These are phyloP conservation scores for Neolentinus lepideus DNA, from an alignment of 1,284 basidiomycete genomes.

Conservation along the genomic window DNA sequence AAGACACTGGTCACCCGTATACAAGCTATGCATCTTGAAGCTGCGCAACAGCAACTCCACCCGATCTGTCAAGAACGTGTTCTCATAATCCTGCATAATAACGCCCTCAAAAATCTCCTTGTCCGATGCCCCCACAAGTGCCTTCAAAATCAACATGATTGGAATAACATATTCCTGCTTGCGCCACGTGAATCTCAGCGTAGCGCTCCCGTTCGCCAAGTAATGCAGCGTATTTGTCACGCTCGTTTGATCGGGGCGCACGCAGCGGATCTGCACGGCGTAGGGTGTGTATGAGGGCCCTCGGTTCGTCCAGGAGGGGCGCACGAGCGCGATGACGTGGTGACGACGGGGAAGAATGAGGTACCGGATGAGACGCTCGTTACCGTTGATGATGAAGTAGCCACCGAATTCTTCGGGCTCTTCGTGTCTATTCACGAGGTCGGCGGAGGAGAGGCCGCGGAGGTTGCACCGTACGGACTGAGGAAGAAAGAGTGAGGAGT, in stretches of 20 bases:
- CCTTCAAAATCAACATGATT: slow-evolving; percentile 95
- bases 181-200: slow-evolving; percentile 93
- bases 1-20: slow-evolving; percentile 90
- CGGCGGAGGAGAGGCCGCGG: slow-evolving; percentile 76
- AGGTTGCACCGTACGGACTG: slow-evolving; percentile 95
- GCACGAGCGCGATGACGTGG: slow-evolving; percentile 82
- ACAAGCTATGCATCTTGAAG: slow-evolving; percentile 89
- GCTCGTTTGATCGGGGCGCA: slow-evolving; percentile 86
- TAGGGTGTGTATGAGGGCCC: slow-evolving; percentile 94
- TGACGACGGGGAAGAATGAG: slow-evolving; percentile 89
- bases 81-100: slow-evolving; percentile 94
- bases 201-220: slow-evolving; percentile 92
- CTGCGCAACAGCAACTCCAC: slow-evolving; percentile 96
- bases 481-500: neutral
- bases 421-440: slow-evolving; percentile 88
- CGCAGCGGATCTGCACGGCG: slow-evolving; percentile 94
- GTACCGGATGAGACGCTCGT: slow-evolving; percentile 97
- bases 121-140: slow-evolving; percentile 90
- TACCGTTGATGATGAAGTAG: slow-evolving; percentile 98
- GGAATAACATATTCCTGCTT: slow-evolving; percentile 99
- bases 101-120: slow-evolving; percentile 98
- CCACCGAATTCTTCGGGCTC: slow-evolving; percentile 98
- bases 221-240: slow-evolving; percentile 97
- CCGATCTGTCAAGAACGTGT: slow-evolving; percentile 97
- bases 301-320: slow-evolving; percentile 85